Conservation (phyloP, 2,329 filamentous ascomycete genomes). For the Diaporthe nobilis region DNA sequence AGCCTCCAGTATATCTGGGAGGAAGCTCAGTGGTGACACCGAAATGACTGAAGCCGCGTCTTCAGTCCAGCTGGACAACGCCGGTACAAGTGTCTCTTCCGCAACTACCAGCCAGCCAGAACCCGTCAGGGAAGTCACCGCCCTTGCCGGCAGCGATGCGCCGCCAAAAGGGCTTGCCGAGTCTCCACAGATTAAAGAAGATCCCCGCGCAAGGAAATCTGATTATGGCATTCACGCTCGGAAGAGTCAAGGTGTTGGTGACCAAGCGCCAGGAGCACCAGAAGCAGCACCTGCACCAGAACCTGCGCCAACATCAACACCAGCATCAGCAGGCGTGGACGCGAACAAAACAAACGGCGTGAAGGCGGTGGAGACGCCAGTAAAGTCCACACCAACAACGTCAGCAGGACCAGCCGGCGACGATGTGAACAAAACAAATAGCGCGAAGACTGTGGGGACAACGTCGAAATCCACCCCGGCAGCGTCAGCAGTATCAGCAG, state of each 20-base stretch:
- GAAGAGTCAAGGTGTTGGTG: conserved; percentile 27
- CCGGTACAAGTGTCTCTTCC: conserved; percentile 47
- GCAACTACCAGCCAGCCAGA: conserved; percentile 27
- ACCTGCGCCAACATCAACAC: not conserved
- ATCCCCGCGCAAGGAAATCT: conserved; percentile 7
- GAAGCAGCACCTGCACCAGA: not conserved
- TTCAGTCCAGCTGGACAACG: conserved; percentile 56
- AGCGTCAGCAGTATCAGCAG: not conserved
- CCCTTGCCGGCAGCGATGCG: not conserved
- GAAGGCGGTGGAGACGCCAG: not conserved
- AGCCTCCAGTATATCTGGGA: conserved; percentile 56
- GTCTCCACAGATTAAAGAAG: conserved; percentile 39
- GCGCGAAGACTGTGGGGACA: too few species aligned
- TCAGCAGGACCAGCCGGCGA: too few species aligned
- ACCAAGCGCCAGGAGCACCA: conserved; percentile 30
- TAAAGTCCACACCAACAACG: not conserved
- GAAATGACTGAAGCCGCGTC: conserved; percentile 55
- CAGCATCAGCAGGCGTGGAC: not conserved
- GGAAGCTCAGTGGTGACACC: conserved; percentile 56
- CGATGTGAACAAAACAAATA: too few species aligned
- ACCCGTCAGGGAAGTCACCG: conserved; percentile 1
- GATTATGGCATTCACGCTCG: conserved; percentile 23
- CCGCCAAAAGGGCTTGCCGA: conserved; percentile 40
- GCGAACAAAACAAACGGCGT: not conserved
- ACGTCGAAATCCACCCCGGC: too few species aligned